Percentiles rank a stretch among this genome's conserved stretches.
Conservation (phyloP, 2,329 filamentous ascomycete species). For the Ophiocordyceps unilateralis region DNA sequence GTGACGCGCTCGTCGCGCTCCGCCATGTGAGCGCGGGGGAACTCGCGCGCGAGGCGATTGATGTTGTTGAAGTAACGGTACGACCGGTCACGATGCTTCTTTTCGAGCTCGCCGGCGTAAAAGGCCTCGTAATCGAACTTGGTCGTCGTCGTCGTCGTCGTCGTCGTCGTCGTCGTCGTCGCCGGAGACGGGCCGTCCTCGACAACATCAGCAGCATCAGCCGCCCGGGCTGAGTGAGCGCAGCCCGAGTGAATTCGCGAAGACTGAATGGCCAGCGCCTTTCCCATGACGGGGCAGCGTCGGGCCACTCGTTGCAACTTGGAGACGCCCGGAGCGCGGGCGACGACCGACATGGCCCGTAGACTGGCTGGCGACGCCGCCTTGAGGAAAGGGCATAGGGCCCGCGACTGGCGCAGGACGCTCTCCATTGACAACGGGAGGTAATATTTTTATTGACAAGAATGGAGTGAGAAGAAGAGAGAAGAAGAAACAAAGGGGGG, state of each 20-base stretch:
- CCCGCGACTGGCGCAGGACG: conserved; percentile 84
- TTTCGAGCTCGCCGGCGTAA: conserved; percentile 76
- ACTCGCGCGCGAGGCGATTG: conserved; percentile 92
- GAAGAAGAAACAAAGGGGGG: background rate
- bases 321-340: conserved; percentile 66
- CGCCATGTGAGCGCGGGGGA: conserved; percentile 84
- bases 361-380: conserved; percentile 84
- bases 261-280: conserved; percentile 80
- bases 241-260: conserved; percentile 67
- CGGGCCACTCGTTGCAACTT: conserved; percentile 89
- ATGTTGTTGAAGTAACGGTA: conserved; percentile 99
- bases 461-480: too few species aligned
- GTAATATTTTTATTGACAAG: too few species aligned
- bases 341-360: conserved; percentile 68
- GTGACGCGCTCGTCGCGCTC: conserved; percentile 72
- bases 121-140: conserved; percentile 87
- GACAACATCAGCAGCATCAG: conserved; percentile 1
- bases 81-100: conserved; percentile 99
- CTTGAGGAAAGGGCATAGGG: conserved; percentile 94
- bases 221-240: conserved; percentile 46
- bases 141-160: background rate
- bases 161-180: background rate
- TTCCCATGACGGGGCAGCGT: conserved; percentile 97
- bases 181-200: too few species aligned
- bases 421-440: conserved; percentile 81